Conservation (phyloP, 331 rosid species). For the Prunus yedoensis region DNA sequence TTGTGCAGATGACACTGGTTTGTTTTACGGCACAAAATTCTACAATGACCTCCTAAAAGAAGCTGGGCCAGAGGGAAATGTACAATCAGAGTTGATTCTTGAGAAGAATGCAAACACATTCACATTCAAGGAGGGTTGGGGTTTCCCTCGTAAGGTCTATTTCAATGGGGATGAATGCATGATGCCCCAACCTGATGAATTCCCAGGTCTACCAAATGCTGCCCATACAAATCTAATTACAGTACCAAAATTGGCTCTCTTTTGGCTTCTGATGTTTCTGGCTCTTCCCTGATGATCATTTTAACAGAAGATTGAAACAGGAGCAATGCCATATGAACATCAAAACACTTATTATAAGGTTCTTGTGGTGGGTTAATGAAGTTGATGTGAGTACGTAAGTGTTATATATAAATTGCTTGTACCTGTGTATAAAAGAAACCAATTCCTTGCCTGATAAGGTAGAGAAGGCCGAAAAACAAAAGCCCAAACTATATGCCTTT, state of each 20-base stretch:
- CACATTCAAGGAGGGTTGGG: slow-evolving; percentile 90
- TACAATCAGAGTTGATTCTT: slow-evolving; percentile 80
- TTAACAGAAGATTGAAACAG: not conserved
- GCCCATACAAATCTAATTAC: slow-evolving; percentile 20
- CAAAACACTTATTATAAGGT: not conserved
- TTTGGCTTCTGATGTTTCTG: not conserved
- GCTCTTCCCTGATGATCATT: not conserved
- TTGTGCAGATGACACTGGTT: slow-evolving; percentile 87
- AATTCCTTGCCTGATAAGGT: too few relatives aligned
- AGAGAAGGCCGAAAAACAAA: too few relatives aligned
- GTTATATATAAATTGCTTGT: not conserved
- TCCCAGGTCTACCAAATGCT: slow-evolving; percentile 80
- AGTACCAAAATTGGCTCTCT: not conserved
- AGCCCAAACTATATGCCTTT: too few relatives aligned
- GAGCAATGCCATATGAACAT: not conserved
- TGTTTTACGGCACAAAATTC: slow-evolving; percentile 89
- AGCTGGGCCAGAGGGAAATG: slow-evolving; percentile 88
- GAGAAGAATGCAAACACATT: slow-evolving; percentile 69
- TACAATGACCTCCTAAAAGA: slow-evolving; percentile 84
- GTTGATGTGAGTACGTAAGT: not conserved
- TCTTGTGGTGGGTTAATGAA: not conserved
- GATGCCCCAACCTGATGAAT: slow-evolving; percentile 83
- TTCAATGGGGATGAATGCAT: slow-evolving; percentile 92
- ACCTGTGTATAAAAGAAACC: not conserved
- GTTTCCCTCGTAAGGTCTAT: slow-evolving; percentile 83